phyloP scores from a whole-genome alignment of 2,329 filamentous ascomycete species.

The Geosmithia putterillii region DNA sequence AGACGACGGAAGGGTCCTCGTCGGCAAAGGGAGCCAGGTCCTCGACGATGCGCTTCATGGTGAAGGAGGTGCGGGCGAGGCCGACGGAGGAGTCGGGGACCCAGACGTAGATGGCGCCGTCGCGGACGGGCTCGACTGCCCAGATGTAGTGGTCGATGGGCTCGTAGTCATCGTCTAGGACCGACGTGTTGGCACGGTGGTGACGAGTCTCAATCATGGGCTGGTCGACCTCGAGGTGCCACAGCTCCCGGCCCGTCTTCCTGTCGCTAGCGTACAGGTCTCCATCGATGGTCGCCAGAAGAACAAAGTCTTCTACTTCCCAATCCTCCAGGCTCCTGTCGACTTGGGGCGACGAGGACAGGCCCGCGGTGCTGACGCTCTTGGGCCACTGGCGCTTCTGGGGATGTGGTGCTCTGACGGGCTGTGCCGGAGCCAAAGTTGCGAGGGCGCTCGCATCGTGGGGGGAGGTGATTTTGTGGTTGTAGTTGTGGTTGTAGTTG shows the following conservation, averaged over 20 bases:
- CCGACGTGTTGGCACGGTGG: constrained; percentile 56
- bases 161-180: constrained; percentile 44
- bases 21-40: constrained; percentile 66
- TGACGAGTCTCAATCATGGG: constrained; percentile 89
- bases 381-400: constrained; percentile 46
- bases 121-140: constrained; percentile 85
- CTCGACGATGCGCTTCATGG: constrained; percentile 81
- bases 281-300: constrained; percentile 99
- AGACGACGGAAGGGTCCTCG: constrained; percentile 66
- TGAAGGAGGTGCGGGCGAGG: constrained; percentile 55
- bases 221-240: constrained; percentile 73
- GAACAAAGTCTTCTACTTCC: constrained; percentile 99
- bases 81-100: constrained; percentile 48
- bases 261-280: constrained; percentile 86
- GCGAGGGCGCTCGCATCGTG: constrained; percentile 88
- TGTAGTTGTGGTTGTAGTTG: constrained; percentile 3
- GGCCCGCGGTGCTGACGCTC: constrained; percentile 48
- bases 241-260: constrained; percentile 70
- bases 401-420: constrained; percentile 85
- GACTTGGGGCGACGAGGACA: constrained; percentile 72
- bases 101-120: constrained; percentile 82
- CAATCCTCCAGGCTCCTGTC: constrained; percentile 98
- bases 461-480: constrained; percentile 17
- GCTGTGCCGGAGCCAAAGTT: constrained; percentile 91
- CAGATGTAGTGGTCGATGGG: constrained; percentile 80